phyloP scores from a whole-genome alignment of 805 yeast species.

The Yamadazyma takamatsuzukensis region DNA sequence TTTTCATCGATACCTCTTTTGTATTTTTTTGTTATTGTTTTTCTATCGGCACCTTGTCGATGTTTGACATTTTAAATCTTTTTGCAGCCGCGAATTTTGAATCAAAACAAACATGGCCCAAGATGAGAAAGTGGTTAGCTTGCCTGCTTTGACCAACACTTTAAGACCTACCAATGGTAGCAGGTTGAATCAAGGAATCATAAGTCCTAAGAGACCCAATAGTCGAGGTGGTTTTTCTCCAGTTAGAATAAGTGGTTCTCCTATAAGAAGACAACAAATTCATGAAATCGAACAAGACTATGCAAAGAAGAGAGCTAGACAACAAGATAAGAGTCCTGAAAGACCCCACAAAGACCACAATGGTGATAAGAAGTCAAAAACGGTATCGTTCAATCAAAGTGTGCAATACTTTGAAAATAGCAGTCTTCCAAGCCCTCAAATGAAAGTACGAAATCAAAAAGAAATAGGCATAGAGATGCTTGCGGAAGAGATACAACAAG shows the following conservation, averaged over 20 bases:
- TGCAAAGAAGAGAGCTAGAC: conserved; percentile 12
- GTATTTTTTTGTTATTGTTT: no score
- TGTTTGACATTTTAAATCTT: no score
- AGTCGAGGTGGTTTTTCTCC: conserved; percentile 15
- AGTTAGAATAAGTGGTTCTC: conserved; percentile 32
- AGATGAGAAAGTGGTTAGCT: no score
- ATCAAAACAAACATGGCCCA: no score
- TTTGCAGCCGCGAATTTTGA: no score
- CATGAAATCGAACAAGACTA: conserved; percentile 22
- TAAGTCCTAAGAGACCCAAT: background rate
- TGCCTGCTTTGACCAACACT: no score
- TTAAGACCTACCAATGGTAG: no score
- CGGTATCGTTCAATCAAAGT: conserved; percentile 10
- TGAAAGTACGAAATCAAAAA: background rate
- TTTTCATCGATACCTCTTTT: no score
- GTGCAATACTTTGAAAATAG: conserved; percentile 8
- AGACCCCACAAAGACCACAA: background rate
- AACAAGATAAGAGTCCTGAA: background rate
- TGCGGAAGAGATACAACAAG: conserved; percentile 3
- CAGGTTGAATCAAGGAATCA: no score
- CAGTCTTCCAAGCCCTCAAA: conserved; percentile 2
- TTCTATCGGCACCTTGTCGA: no score
- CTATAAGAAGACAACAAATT: conserved; percentile 27
- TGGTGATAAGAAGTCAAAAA: conserved; percentile 7
- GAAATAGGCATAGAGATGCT: background rate